Evolutionary conservation across 768 basidiomycete species (phyloP).

Genomic region (Termitomyces eurrhizus): DNA sequence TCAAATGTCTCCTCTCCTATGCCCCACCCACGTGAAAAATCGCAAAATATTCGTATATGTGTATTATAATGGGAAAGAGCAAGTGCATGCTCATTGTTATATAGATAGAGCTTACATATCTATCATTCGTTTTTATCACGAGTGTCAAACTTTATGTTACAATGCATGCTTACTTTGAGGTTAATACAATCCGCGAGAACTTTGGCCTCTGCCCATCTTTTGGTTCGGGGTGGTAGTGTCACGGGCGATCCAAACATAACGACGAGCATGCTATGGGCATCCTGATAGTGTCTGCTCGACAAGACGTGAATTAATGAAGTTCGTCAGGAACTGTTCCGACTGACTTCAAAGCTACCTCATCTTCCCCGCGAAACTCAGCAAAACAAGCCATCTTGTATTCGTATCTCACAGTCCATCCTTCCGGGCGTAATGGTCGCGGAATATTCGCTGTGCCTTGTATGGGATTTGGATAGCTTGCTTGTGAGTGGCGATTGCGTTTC

Average conservation of each 20-base stretch:
- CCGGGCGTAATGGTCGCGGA: constrained; percentile 64
- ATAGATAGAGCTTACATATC: constrained; percentile 90
- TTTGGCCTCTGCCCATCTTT: constrained; percentile 98
- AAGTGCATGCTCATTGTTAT: constrained; percentile 81
- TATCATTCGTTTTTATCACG: constrained; percentile 23
- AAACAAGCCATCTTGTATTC: constrained; percentile 98
- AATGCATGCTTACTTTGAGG: constrained; percentile 58
- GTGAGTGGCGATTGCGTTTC: constrained; percentile 83
- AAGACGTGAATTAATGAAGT: constrained; percentile 11
- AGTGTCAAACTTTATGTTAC: background rate
- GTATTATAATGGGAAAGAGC: constrained; percentile 80
- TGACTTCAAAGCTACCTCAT: constrained; percentile 89
- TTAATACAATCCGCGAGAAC: constrained; percentile 93
- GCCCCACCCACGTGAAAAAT: constrained; percentile 88
- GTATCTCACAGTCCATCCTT: constrained; percentile 95
- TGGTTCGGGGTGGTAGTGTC: constrained; percentile 87
- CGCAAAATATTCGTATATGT: constrained; percentile 82
- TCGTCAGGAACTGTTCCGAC: constrained; percentile 23
- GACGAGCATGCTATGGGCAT: constrained; percentile 78
- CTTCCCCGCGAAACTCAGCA: constrained; percentile 91
- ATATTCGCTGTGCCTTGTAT: constrained; percentile 39
- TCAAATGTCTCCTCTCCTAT: constrained; percentile 97
- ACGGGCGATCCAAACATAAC: constrained; percentile 89
- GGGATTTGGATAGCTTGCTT: constrained; percentile 49
- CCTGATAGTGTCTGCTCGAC: constrained; percentile 79